Base-by-base conservation (phyloP, 2,329 filamentous ascomycete species). In the Neonectria magnoliae region DNA sequence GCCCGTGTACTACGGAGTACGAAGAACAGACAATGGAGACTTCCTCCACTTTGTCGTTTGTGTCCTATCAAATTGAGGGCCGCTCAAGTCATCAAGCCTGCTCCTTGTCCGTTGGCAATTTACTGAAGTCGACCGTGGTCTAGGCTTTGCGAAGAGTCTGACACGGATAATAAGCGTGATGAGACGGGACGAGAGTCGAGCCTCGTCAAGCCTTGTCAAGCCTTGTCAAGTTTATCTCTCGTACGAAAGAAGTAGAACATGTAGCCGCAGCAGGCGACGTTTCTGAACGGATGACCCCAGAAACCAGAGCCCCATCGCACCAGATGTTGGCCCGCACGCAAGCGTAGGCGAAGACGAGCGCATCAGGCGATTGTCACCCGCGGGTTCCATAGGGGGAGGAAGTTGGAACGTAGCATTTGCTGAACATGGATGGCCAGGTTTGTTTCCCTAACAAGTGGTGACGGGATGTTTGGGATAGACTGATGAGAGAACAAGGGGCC, bases 101-200 rank as follows among this genome's bases (percentile, higher is more conserved):
- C 16, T 27, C 45, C 55, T 51, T 42, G 58, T 44, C 55, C 33
- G 54, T 27, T 33, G 25, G 20, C 56, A 51, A 51, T 56, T 44
- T 56, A 52, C 42, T 22, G 44, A 52, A 25, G 25, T 55, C 42
- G 42, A 53, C 33, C 31, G 45, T 57, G 59, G 55, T 52, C 54
- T 56, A 48, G 60, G 36, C 50, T 56, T 22, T 29, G 47, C 16
- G 25, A 31, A 41, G 36, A 31, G 52, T 51, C 16, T 51, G 27
- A 44, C 36, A 22, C 14, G 11, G n/a, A 51, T 22, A 22, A 62
- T 14, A 60, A 57, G 31, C 52, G 51, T 57, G 50, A 53, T 55
- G 50, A 62, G 62, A 68, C 59, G 60, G 59, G 66, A 55, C 11
- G 44, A 47, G 16, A 42, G 60, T 16, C 36, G 57, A 65, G 52